Evolutionary conservation across 805 yeast genomes (phyloP), one percentile per base, ranked within the genome.

Genomic region (Candida incommunis): DNA sequence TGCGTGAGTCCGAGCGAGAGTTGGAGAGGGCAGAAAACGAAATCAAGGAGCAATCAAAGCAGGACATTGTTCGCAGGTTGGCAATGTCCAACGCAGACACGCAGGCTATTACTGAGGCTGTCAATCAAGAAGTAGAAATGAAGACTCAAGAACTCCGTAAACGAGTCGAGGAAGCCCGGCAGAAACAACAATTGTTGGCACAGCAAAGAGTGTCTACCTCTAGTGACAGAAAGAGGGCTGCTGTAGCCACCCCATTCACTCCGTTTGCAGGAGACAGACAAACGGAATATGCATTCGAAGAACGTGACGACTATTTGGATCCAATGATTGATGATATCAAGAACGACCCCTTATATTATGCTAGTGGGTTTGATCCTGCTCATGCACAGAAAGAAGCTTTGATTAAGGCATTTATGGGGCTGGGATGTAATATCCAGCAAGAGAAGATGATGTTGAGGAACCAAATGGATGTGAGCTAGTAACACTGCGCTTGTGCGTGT

Each of bases 241-340:
- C 21, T 7, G 20, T 31, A 7, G 52, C 58, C 15, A 66, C 71
- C 3, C 97, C 97, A 16, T 90, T 88, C 61, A 87, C 97, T 9
- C 97, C 97, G 5, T 90, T 90, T 64, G 78, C 80, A 57, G 96
- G 96, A 41, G 97, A 90, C 63, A 70, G 92, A 49, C 79, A 81
- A 47, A 49, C 66, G 4, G 62, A 67, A 22, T 68, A 69, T 45
- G 68, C 72, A 23, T 87, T 76, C 62, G 65, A 61, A 9, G 62
- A 78, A 18, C 55, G 57, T 26, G 66, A 64, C 15, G 58, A 61
- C 20, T 82, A 81, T 58, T 70, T 68, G 46, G 92, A 83, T 58
- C 85, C 90, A 20, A 71, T 74, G 45, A 67, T 78, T 63, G 64
- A 73, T 52, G 69, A 71, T 50, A 56, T 74, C 59, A 56, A 70